These are phyloP conservation scores for Gnomoniopsis sp. DNA, from an alignment of 2,329 filamentous ascomycete genomes.

Conservation along the genomic window DNA sequence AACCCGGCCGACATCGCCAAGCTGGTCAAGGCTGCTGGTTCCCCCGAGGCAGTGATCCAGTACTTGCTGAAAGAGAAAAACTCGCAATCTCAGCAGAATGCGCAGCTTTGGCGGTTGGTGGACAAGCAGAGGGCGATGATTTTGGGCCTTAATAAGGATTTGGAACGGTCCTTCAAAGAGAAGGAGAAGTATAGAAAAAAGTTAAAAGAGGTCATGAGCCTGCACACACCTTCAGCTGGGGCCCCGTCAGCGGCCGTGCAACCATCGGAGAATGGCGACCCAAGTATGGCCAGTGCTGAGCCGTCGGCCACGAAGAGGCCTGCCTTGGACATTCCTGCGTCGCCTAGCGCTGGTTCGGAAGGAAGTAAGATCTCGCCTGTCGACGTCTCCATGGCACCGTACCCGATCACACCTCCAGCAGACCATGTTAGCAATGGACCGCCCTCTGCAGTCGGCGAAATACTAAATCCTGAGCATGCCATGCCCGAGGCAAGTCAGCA, in stretches of 20 bases:
- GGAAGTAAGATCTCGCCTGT: conserved; percentile 55
- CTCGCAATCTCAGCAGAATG: conserved; percentile 82
- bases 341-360: conserved; percentile 48
- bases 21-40: conserved; percentile 80
- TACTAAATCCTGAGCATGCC: conserved; percentile 53
- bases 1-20: conserved; percentile 71
- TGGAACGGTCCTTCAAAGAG: conserved; percentile 86
- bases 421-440: conserved; percentile 38
- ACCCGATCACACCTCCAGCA: conserved; percentile 62
- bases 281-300: conserved; percentile 24
- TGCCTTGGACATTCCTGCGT: conserved; percentile 38
- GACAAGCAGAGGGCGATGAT: conserved; percentile 97
- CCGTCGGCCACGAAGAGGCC: conserved; percentile 29
- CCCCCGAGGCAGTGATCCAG: conserved; percentile 82
- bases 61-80: conserved; percentile 90
- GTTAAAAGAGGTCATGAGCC: conserved; percentile 68
- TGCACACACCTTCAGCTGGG: conserved; percentile 29
- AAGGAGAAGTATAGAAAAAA: conserved; percentile 93
- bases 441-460: conserved; percentile 43
- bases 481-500: conserved; percentile 63
- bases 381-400: conserved; percentile 56
- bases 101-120: conserved; percentile 90
- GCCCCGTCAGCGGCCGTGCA: conserved; percentile 16
- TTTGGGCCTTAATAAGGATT: conserved; percentile 86
- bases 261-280: conserved; percentile 15